Conservation (phyloP, 495 filamentous ascomycete species). For the Cryomyces antarcticus region DNA sequence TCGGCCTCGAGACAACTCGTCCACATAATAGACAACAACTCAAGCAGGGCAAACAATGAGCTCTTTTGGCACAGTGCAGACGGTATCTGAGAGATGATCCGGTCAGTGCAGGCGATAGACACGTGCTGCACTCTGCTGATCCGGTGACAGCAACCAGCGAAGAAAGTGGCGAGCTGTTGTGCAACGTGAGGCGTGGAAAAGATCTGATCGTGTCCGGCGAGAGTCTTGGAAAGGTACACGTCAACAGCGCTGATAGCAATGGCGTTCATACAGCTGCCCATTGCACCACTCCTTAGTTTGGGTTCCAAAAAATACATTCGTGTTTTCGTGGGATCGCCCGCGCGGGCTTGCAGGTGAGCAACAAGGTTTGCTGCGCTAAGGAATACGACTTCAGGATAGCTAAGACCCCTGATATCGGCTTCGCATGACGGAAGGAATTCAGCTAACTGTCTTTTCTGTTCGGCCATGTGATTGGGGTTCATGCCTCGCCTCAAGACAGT, state of each 20-base stretch:
- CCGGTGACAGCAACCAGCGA: slow-evolving; percentile 77
- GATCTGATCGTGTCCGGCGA: slow-evolving; percentile 44
- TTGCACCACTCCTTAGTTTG: slow-evolving; percentile 54
- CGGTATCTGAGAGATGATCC: slow-evolving; percentile 62
- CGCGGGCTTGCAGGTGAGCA: slow-evolving; percentile 61
- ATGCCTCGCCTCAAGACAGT: slow-evolving; percentile 70
- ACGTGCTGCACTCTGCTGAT: slow-evolving; percentile 75
- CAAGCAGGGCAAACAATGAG: slow-evolving; percentile 78
- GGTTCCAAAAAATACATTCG: slow-evolving; percentile 84
- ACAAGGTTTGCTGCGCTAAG: slow-evolving; percentile 70
- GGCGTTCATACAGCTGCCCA: slow-evolving; percentile 70
- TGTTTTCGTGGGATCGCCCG: slow-evolving; percentile 72
- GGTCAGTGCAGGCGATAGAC: slow-evolving; percentile 61
- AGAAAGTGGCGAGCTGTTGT: slow-evolving; percentile 62
- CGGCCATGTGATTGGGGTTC: slow-evolving; percentile 48
- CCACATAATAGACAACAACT: slow-evolving; percentile 87
- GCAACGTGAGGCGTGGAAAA: slow-evolving; percentile 78
- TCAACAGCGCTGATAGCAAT: slow-evolving; percentile 55
- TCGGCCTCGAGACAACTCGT: slow-evolving; percentile 80
- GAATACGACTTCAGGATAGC: slow-evolving; percentile 77
- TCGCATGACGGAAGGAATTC: slow-evolving; percentile 52
- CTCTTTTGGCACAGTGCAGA: slow-evolving; percentile 76
- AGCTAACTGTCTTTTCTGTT: slow-evolving; percentile 60
- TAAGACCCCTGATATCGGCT: slow-evolving; percentile 54
- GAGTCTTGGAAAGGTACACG: slow-evolving; percentile 49